Conservation (phyloP, 805 yeast genomes). For the Candida quercuum region DNA sequence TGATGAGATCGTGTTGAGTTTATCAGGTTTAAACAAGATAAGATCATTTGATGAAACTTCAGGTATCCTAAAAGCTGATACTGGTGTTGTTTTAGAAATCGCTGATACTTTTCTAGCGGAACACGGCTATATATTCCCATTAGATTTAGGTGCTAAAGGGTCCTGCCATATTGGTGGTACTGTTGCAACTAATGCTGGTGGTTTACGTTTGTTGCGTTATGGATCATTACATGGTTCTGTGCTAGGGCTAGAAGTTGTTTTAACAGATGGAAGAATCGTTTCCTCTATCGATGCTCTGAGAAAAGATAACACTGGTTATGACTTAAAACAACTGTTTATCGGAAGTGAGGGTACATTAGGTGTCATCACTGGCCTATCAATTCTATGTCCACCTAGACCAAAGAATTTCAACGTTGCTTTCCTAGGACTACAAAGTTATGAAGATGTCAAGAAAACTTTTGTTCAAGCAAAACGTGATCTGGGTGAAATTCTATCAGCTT, state of each 20-base stretch:
- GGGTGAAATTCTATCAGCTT: conserved; percentile 84
- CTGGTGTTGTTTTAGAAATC: conserved; percentile 82
- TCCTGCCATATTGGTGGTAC: conserved; percentile 95
- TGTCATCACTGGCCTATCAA: conserved; percentile 82
- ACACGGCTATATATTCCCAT: conserved; percentile 84
- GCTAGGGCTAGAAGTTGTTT: conserved; percentile 86
- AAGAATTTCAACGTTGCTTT: conserved; percentile 83
- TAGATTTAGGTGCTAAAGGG: conserved; percentile 95
- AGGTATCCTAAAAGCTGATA: conserved; percentile 84
- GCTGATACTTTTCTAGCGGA: conserved; percentile 79
- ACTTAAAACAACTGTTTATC: conserved; percentile 84
- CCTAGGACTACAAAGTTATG: conserved; percentile 75
- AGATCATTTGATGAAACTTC: conserved; percentile 77
- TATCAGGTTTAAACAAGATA: conserved; percentile 67
- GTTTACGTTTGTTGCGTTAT: conserved; percentile 77
- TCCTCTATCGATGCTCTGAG: conserved; percentile 80
- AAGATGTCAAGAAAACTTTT: conserved; percentile 79
- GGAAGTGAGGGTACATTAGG: conserved; percentile 95
- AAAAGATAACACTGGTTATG: conserved; percentile 95
- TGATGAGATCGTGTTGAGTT: conserved; percentile 78
- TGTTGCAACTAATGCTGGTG: conserved; percentile 96
- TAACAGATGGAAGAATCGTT: conserved; percentile 81
- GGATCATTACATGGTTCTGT: conserved; percentile 93
- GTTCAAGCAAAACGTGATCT: conserved; percentile 72
- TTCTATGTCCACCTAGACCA: conserved; percentile 87